Evolutionary conservation across 2,329 filamentous ascomycete species (phyloP).

Genomic region (Plenodomus tracheiphilus): DNA sequence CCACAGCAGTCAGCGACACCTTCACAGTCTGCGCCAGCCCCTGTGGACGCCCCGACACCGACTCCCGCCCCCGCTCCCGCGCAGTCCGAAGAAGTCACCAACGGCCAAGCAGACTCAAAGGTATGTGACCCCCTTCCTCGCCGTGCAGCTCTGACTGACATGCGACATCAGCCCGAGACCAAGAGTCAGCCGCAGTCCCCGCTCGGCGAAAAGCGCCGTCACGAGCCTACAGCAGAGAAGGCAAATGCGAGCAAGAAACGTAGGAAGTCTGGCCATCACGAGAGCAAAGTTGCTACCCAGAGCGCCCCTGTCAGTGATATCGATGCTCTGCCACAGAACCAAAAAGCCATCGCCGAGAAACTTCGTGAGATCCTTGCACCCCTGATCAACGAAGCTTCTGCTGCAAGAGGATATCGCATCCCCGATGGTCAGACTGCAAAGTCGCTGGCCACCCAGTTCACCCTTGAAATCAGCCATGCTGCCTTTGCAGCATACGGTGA

Average conservation of each 20-base stretch:
- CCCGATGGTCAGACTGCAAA: conserved; percentile 66
- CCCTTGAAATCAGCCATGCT: conserved; percentile 77
- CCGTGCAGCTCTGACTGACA: conserved; percentile 7
- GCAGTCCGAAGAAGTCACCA: conserved; percentile 21
- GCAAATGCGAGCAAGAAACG: conserved; percentile 39
- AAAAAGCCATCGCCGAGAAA: conserved; percentile 70
- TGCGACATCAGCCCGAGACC: conserved; percentile 18
- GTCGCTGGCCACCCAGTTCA: conserved; percentile 68
- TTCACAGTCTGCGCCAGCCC: conserved; percentile 13
- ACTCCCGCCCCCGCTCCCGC: conserved; percentile 10
- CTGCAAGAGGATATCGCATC: conserved; percentile 65
- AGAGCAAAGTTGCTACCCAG: conserved; percentile 24
- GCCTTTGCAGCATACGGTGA: conserved; percentile 61
- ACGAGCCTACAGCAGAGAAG: conserved; percentile 37
- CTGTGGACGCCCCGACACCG: conserved; percentile 13
- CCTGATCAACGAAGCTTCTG: conserved; percentile 68
- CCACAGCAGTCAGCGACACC: conserved; percentile 22
- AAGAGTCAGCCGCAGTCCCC: conserved; percentile 41
- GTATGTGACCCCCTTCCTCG: conserved; percentile 7
- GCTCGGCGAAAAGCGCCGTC: conserved; percentile 42
- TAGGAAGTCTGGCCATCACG: conserved; percentile 41
- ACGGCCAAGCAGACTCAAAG: conserved; percentile 31
- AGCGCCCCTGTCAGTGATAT: conserved; percentile 18
- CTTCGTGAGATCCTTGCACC: conserved; percentile 71
- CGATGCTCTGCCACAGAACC: conserved; percentile 61